Evolutionary conservation across 1,284 basidiomycete genomes (phyloP).

Genomic region (Trametes hirsuta): DNA sequence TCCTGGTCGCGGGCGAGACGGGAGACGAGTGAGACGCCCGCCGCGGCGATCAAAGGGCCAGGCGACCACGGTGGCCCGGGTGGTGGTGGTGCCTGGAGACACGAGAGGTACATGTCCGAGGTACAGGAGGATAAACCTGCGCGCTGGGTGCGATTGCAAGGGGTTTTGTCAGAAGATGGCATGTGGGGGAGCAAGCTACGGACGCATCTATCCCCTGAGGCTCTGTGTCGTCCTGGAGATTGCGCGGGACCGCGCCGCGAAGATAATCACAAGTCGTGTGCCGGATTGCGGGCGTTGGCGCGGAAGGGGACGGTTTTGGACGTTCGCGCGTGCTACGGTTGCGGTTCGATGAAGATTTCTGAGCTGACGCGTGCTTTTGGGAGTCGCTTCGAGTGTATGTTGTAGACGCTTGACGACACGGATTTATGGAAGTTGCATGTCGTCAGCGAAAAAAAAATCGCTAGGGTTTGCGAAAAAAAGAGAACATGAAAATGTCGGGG

Average conservation of each 20-base stretch:
- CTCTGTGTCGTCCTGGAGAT: background rate
- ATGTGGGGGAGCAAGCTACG: background rate
- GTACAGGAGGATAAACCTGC: background rate
- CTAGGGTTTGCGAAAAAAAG: background rate
- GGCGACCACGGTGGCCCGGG: background rate
- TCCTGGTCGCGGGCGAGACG: background rate
- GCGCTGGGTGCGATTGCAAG: background rate
- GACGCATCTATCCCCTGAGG: background rate
- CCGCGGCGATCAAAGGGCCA: constrained; percentile 2
- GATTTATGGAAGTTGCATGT: background rate
- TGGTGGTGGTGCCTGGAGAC: background rate
- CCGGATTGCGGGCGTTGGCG: background rate
- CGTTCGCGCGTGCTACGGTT: background rate
- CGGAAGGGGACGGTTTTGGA: background rate
- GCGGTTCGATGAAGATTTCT: no score
- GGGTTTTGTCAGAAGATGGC: background rate
- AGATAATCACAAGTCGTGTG: background rate
- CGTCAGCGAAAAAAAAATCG: background rate
- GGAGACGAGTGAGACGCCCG: background rate
- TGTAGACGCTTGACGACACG: background rate
- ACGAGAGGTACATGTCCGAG: background rate
- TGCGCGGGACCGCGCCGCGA: background rate
- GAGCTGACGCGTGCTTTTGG: background rate
- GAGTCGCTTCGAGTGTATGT: background rate
- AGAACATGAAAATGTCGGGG: background rate